A percentile compares a stretch with the other conserved stretches of the same genome.
Conservation (phyloP, 139 green algal species). For the Diplosphaera chodatii region DNA sequence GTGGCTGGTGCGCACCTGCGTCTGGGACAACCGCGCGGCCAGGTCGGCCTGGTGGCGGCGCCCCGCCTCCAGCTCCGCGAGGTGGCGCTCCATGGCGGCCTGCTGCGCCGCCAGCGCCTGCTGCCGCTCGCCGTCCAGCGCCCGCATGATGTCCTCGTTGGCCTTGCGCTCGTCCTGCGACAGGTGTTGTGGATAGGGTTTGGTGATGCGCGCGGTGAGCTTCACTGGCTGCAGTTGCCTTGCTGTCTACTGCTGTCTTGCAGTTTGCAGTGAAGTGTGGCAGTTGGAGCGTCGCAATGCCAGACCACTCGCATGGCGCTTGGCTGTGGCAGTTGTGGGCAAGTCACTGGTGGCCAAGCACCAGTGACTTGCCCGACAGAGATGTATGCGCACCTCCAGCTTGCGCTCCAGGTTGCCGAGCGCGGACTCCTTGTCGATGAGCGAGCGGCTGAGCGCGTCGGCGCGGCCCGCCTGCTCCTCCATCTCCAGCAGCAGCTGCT, state of each 20-base stretch:
- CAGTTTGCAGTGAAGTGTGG: background rate
- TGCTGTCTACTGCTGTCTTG: too few species aligned
- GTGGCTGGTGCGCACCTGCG: too few species aligned
- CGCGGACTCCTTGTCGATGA: conserved; percentile 53
- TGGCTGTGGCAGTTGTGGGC: too few species aligned
- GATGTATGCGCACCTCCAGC: conserved; percentile 15
- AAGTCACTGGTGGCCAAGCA: too few species aligned
- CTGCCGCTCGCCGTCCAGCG: conserved; percentile 23
- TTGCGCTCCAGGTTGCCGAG: conserved; percentile 24
- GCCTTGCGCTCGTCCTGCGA: conserved; percentile 19
- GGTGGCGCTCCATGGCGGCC: background rate
- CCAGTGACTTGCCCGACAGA: too few species aligned
- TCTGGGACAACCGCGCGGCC: background rate
- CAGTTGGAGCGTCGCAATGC: too few species aligned
- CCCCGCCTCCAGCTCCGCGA: conserved; percentile 13
- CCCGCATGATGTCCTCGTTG: conserved; percentile 10
- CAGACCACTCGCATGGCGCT: too few species aligned
- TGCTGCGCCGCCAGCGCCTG: conserved; percentile 9
- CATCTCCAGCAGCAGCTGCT: conserved; percentile 14
- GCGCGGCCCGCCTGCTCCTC: conserved; percentile 27
- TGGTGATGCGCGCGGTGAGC: too few species aligned
- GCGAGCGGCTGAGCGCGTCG: conserved; percentile 34
- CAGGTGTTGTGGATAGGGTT: too few species aligned
- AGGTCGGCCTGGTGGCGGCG: conserved; percentile 6
- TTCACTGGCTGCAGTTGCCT: too few species aligned